phyloP scores from a whole-genome alignment of 148 eudicot species.

The Silene uniflora region DNA sequence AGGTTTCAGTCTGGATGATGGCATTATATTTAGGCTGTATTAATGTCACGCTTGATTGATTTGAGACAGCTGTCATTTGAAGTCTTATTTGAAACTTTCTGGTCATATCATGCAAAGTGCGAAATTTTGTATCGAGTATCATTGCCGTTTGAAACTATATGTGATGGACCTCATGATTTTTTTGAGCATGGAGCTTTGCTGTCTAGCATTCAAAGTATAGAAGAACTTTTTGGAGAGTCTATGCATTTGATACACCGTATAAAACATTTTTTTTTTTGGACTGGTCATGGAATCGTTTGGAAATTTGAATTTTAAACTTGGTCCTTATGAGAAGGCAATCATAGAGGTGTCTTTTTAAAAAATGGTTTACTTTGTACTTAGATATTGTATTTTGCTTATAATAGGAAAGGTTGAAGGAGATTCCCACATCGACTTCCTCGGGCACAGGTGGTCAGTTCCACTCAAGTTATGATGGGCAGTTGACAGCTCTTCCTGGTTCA shows the following conservation, averaged over 20 bases:
- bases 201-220: neutral
- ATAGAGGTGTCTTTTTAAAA: neutral
- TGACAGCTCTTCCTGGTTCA: slow-evolving; percentile 73
- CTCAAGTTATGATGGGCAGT: slow-evolving; percentile 39
- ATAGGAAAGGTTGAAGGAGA: slow-evolving; percentile 82
- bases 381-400: neutral
- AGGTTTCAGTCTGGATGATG: no score
- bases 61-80: no score
- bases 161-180: no score
- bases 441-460: slow-evolving; percentile 41
- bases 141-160: no score
- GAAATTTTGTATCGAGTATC: no score
- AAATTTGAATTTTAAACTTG: neutral
- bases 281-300: neutral
- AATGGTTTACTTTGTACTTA: neutral
- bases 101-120: no score
- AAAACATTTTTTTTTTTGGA: neutral
- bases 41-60: no score
- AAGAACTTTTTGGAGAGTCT: neutral
- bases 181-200: neutral
- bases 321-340: neutral
- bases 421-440: slow-evolving; percentile 58
- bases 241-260: neutral
- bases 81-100: no score
- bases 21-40: no score